A percentile compares a stretch with the other conserved stretches of the same genome.
phyloP scores from a whole-genome alignment of 495 filamentous ascomycete genomes.

The Hypoxylon fragiforme region DNA sequence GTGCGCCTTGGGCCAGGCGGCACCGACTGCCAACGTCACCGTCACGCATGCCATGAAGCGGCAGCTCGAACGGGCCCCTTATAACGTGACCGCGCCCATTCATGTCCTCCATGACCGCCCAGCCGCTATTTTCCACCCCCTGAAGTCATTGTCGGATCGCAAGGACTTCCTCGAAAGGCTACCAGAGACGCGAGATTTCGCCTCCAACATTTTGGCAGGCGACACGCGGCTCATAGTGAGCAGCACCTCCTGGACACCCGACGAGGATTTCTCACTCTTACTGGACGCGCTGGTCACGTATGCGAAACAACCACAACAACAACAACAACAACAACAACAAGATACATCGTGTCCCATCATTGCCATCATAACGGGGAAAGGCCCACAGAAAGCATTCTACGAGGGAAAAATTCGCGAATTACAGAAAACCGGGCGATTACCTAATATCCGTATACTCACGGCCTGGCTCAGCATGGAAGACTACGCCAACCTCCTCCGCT shows the following conservation, averaged over 20 bases:
- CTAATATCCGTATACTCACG: conserved; percentile 70
- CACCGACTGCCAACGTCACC: conserved; percentile 75
- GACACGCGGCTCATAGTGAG: conserved; percentile 73
- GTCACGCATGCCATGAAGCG: conserved; percentile 87
- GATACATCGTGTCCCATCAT: conserved; percentile 61
- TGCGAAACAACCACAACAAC: too few species aligned
- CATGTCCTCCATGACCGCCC: conserved; percentile 85
- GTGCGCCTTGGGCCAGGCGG: conserved; percentile 60
- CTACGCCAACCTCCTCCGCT: conserved; percentile 84
- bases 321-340: too few species aligned
- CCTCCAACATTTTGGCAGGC: conserved; percentile 58
- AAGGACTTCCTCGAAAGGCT: conserved; percentile 62
- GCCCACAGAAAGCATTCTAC: conserved; percentile 80
- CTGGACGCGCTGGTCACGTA: conserved; percentile 82
- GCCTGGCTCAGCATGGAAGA: conserved; percentile 81
- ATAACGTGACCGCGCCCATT: conserved; percentile 64
- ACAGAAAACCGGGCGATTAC: conserved; percentile 59
- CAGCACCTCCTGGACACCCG: conserved; percentile 93
- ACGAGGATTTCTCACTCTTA: conserved; percentile 91
- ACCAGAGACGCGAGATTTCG: conserved; percentile 59
- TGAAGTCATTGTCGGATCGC: conserved; percentile 53
- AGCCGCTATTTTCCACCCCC: conserved; percentile 75
- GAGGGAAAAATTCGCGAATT: conserved; percentile 62
- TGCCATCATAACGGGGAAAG: conserved; percentile 91
- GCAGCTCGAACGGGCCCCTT: conserved; percentile 64